Percentiles rank a stretch among this genome's conserved stretches.
These are phyloP conservation scores for Trichoderma semiorbis DNA, from an alignment of 2,329 filamentous ascomycete species.

Conservation along the genomic window DNA sequence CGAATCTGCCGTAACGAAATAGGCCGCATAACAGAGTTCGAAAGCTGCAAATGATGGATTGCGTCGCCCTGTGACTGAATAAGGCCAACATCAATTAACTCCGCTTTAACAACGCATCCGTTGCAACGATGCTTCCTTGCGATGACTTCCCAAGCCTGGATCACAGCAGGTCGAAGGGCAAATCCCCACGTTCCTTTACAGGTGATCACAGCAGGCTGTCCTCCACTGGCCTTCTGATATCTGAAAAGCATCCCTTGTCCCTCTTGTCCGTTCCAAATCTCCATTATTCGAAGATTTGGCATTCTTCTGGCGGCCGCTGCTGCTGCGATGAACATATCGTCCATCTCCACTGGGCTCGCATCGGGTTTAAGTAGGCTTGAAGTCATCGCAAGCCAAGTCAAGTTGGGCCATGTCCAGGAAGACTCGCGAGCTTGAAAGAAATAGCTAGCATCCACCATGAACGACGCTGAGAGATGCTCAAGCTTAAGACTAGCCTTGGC, in stretches of 20 bases:
- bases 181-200: conserved; percentile 19
- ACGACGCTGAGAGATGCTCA: neutral
- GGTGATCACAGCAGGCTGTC: conserved; percentile 17
- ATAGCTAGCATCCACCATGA: neutral
- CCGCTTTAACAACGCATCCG: conserved; percentile 1
- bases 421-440: neutral
- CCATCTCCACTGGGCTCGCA: conserved; percentile 18
- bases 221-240: conserved; percentile 16
- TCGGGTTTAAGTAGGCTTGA: conserved; percentile 25
- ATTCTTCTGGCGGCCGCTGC: conserved; percentile 27
- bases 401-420: conserved; percentile 24
- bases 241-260: conserved; percentile 25
- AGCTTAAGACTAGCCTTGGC: neutral
- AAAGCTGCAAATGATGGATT: conserved; percentile 21
- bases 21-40: conserved; percentile 14
- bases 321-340: conserved; percentile 26
- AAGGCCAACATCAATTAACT: conserved; percentile 4
- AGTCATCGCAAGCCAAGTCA: conserved; percentile 29
- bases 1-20: conserved; percentile 22
- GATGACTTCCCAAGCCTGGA: conserved; percentile 23
- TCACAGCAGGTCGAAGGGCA: conserved; percentile 4
- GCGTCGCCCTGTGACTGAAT: conserved; percentile 21
- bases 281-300: conserved; percentile 31
- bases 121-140: neutral
- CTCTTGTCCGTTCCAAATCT: conserved; percentile 32